Base-by-base conservation (phyloP, 306 rosid species). In the Pachyrhizus erosus region DNA sequence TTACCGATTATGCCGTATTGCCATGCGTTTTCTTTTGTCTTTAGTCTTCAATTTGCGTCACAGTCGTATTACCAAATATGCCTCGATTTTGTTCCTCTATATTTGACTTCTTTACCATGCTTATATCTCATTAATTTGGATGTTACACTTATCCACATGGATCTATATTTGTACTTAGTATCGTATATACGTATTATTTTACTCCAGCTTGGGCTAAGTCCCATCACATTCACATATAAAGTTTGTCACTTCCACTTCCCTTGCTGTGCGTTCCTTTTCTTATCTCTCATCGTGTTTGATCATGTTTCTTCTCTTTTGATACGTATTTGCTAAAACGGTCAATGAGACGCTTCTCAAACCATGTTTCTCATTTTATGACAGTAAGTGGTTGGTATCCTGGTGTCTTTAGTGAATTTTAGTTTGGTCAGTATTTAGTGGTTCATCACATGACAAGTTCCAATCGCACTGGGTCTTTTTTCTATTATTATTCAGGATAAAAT, bases 41-140 rank as follows among this genome's bases (percentile, higher is more conserved):
- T 34, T 62, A 49, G 71, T 78, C 46, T 65, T 23, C 58, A 14
- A 73, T 48, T 58, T 79, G 78, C 73, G 72, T 49, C 31, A 67
- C 78, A 80, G 84, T 84, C 80, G 84, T 75, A 78, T 86, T 78
- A 87, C 88, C 90, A 91, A 91, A 78, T 81, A 85, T 80, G 84
- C 83, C 84, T 70, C 64, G 37, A 52, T 68, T 75, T 66, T 70
- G 39, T 79, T 82, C 66, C 77, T 76, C 84, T 80, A 33, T 82
- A 48, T 81, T 81, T 70, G 74, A 87, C 80, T 73, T 83, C 51
- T 79, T 84, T 82, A 67, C 82, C 82, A 34, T 84, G 80, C 80
- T 68, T 54, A 68, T 39, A 37, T 2, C 55, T 55, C 71, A 65
- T 79, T 76, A 69, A 67, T 82, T 57, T 78, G 12, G 52, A 75